Conservation (phyloP, 2,329 filamentous ascomycete species). For the Xylariales sp. region DNA sequence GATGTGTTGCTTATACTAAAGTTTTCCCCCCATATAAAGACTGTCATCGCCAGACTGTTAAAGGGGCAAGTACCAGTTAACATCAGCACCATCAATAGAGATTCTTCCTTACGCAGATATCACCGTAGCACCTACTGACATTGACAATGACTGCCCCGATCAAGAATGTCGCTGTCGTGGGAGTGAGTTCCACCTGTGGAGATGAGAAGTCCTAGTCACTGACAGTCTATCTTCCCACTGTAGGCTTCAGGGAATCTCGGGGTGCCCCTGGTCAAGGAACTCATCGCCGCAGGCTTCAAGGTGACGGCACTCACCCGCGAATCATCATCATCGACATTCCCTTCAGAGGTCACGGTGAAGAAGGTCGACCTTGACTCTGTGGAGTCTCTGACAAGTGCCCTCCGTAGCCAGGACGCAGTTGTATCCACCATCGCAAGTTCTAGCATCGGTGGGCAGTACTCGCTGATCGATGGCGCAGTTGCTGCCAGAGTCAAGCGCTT, state of each 20-base stretch:
- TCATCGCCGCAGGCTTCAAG: slow-evolving; percentile 35
- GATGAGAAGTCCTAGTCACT: no score
- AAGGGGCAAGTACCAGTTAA: no score
- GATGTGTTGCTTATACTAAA: no score
- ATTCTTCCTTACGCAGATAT: no score
- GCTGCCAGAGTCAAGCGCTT: slow-evolving; percentile 58
- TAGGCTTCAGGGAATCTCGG: slow-evolving; percentile 27
- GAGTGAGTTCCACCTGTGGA: no score
- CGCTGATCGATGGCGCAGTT: slow-evolving; percentile 53
- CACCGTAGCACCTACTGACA: no score
- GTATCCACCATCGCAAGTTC: slow-evolving; percentile 38
- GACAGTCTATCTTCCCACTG: not conserved
- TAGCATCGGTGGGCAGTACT: slow-evolving; percentile 38
- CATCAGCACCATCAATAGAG: no score
- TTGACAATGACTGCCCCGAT: no score
- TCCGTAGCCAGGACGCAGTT: slow-evolving; percentile 53
- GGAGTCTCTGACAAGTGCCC: slow-evolving; percentile 41
- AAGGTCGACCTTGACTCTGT: slow-evolving; percentile 41
- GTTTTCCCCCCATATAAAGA: no score
- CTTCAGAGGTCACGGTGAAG: slow-evolving; percentile 34
- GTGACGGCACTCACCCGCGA: slow-evolving; percentile 51
- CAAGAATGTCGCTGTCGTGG: no score
- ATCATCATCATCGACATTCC: slow-evolving; percentile 30
- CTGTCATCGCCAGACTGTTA: no score
- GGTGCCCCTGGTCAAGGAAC: slow-evolving; percentile 28